phyloP scores from a whole-genome alignment of 345 rosid species.

The Balakata baccata region DNA sequence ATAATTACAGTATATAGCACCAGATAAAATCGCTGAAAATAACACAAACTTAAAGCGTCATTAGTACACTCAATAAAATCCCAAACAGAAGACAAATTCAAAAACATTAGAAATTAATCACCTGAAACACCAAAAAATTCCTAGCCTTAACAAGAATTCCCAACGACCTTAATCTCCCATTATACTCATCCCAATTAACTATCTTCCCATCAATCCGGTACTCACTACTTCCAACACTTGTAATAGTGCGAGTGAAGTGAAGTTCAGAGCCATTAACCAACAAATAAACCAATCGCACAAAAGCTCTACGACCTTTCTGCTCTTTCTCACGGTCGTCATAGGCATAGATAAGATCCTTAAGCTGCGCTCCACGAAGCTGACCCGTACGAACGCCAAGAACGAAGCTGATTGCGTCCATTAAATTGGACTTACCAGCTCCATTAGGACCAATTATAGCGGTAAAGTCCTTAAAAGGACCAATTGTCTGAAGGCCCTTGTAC shows the following conservation, averaged over 20 bases:
- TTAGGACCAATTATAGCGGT: conserved; percentile 98
- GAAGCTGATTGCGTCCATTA: conserved; percentile 99
- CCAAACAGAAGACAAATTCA: not conserved
- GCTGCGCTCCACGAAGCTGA: conserved; percentile 94
- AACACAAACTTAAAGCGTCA: not conserved
- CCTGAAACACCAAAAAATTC: conserved; percentile 97
- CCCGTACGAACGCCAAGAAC: conserved; percentile 95
- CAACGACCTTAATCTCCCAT: conserved; percentile 60
- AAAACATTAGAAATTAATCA: conserved; percentile 9
- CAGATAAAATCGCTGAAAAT: not conserved
- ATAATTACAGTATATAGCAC: not conserved
- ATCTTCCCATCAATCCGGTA: conserved; percentile 69
- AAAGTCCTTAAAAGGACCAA: conserved; percentile 95
- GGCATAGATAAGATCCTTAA: conserved; percentile 94
- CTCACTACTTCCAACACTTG: conserved; percentile 79
- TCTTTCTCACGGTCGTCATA: conserved; percentile 87
- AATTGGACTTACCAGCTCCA: conserved; percentile 94
- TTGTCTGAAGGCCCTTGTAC: conserved; percentile 74
- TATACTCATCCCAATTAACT: conserved; percentile 90
- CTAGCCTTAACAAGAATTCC: conserved; percentile 98
- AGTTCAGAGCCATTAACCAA: conserved; percentile 71
- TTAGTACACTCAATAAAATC: not conserved
- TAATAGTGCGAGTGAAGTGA: conserved; percentile 67
- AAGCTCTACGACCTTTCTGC: conserved; percentile 81
- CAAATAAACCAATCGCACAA: conserved; percentile 70